Percentiles rank a stretch among this genome's conserved stretches.
phyloP scores from a whole-genome alignment of 2,329 filamentous ascomycete genomes.

The Exophiala spinifera region DNA sequence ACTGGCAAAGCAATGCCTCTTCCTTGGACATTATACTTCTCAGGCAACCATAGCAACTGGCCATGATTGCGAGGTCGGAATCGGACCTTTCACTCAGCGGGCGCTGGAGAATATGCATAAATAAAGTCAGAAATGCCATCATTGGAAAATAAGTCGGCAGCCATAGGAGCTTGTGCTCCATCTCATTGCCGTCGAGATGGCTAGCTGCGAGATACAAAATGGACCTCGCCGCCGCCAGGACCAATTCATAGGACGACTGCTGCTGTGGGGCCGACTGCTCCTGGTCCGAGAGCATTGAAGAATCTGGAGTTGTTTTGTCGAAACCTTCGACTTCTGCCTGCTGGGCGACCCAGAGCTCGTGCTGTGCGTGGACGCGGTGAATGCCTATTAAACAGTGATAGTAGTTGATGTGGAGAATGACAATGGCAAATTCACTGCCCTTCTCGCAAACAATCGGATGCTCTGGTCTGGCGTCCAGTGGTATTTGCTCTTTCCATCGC shows the following conservation, averaged over 20 bases:
- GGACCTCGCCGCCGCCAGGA: slow-evolving; percentile 10
- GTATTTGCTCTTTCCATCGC: slow-evolving; percentile 15
- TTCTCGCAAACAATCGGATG: slow-evolving; percentile 7
- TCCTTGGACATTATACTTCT: not conserved
- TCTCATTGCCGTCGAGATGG: slow-evolving; percentile 6
- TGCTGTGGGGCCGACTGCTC: not conserved
- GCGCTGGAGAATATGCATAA: slow-evolving; percentile 8
- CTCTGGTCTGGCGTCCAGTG: slow-evolving; percentile 10
- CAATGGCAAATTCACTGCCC: slow-evolving; percentile 4
- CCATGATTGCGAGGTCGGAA: slow-evolving; percentile 8
- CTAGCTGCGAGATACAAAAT: slow-evolving; percentile 5
- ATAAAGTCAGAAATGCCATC: slow-evolving; percentile 7
- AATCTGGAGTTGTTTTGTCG: not conserved
- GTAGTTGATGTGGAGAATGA: slow-evolving; percentile 12
- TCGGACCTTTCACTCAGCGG: slow-evolving; percentile 6
- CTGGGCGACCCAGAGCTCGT: slow-evolving; percentile 13
- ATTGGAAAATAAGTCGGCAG: slow-evolving; percentile 10
- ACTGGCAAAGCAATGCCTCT: not conserved
- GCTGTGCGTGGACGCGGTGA: slow-evolving; percentile 12
- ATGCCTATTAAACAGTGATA: slow-evolving; percentile 13
- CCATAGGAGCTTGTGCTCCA: slow-evolving; percentile 10
- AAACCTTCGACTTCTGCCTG: not conserved
- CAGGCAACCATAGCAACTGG: not conserved
- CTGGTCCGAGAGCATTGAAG: not conserved
- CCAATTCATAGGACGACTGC: slow-evolving; percentile 10